Evolutionary conservation across 169 alveolate species (phyloP).

Genomic region (Plasmodium gonderi): DNA sequence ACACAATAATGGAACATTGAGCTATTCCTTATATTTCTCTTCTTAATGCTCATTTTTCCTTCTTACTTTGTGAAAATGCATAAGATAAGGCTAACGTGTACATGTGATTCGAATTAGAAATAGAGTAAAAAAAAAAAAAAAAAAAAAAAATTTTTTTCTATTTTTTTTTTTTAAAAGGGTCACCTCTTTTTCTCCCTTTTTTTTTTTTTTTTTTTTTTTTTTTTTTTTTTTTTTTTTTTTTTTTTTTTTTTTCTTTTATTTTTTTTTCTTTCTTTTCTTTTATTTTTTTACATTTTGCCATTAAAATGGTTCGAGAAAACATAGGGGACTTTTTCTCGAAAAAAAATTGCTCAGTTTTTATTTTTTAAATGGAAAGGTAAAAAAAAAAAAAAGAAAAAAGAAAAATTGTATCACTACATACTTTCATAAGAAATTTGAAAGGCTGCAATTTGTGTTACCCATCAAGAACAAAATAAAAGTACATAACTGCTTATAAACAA

Average conservation of each 20-base stretch:
- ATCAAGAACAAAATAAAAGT: no score
- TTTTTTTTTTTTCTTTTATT: no score
- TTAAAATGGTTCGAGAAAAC: no score
- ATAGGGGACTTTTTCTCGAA: no score
- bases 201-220: background rate
- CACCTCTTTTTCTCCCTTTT: background rate
- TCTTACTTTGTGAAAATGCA: no score
- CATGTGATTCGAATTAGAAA: background rate
- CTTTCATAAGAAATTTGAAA: background rate
- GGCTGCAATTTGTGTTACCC: background rate
- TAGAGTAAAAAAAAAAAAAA: background rate
- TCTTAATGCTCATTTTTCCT: background rate
- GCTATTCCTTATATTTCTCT: background rate
- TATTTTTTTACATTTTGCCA: no score
- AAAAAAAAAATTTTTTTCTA: background rate
- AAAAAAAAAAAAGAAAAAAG: background rate
- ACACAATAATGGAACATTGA: conserved; percentile 58
- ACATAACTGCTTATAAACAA: no score
- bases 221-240: background rate
- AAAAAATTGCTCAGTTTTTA: background rate
- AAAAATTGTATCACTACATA: background rate
- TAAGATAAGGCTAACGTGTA: no score
- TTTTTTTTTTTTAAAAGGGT: background rate
- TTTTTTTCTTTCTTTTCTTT: no score
- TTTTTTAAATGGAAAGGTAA: background rate